Percentiles rank a stretch among this genome's conserved stretches.
Evolutionary conservation across 805 yeast species (phyloP).

Genomic region (Starmera amethionina): DNA sequence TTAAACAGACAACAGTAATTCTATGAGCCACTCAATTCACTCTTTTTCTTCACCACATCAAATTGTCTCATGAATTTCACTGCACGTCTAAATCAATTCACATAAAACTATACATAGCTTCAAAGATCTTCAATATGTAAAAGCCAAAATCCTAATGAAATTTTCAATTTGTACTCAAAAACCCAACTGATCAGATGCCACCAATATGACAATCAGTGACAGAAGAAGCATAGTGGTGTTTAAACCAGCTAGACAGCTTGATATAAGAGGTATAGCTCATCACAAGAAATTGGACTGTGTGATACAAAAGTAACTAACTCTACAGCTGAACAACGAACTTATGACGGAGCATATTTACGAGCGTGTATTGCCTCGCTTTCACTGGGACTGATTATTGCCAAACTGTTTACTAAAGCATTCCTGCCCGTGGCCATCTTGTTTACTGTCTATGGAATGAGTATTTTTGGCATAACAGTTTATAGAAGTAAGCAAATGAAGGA

Average conservation of each 20-base stretch:
- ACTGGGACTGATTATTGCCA: slow-evolving; percentile 46
- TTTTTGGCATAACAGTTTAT: slow-evolving; percentile 28
- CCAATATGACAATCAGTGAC: neutral
- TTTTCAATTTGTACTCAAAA: neutral
- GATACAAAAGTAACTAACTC: too few relatives aligned
- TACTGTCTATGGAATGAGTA: slow-evolving; percentile 46
- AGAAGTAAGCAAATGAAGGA: slow-evolving; percentile 24
- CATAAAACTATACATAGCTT: too few relatives aligned
- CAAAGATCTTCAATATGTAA: too few relatives aligned
- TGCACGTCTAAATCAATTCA: too few relatives aligned
- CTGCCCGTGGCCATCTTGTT: slow-evolving; percentile 58
- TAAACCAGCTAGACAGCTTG: slow-evolving; percentile 1
- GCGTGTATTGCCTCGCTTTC: slow-evolving; percentile 63
- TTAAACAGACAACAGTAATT: too few relatives aligned
- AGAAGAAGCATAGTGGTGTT: neutral
- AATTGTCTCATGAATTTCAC: too few relatives aligned
- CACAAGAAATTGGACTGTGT: neutral
- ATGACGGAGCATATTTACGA: slow-evolving; percentile 75
- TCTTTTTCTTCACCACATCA: too few relatives aligned
- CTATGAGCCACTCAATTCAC: too few relatives aligned
- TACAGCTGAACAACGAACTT: slow-evolving; percentile 67
- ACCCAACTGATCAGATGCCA: neutral
- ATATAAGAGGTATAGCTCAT: slow-evolving; percentile 5
- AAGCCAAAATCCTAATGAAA: too few relatives aligned
- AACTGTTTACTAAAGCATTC: slow-evolving; percentile 54